phyloP scores from a whole-genome alignment of 1,284 basidiomycete species.

The Tremellales sp. region DNA sequence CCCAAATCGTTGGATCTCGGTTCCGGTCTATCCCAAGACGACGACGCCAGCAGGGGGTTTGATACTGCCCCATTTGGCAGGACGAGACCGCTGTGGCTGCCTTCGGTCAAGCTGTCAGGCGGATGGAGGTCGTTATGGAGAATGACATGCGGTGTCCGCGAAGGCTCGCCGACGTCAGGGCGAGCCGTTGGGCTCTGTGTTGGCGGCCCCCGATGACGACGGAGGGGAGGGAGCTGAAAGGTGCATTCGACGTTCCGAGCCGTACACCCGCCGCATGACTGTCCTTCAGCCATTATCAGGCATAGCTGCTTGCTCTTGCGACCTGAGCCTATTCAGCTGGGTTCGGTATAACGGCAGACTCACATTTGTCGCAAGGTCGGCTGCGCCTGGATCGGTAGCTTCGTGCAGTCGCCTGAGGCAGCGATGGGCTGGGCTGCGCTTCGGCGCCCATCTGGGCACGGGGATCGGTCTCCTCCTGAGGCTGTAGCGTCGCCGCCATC shows the following conservation, averaged over 20 bases:
- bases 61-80: too few species aligned
- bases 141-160: too few species aligned
- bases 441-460: background rate
- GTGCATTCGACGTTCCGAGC: constrained; percentile 23
- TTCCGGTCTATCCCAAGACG: too few species aligned
- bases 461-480: too few species aligned
- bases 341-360: background rate
- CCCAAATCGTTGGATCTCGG: too few species aligned
- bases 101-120: too few species aligned
- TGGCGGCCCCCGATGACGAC: constrained; percentile 18
- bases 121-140: too few species aligned
- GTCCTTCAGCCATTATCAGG: constrained; percentile 21
- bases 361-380: constrained; percentile 25
- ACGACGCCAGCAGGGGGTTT: too few species aligned
- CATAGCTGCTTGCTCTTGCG: constrained; percentile 29
- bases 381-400: constrained; percentile 12
- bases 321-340: constrained; percentile 10
- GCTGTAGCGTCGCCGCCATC: too few species aligned
- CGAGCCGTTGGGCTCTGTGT: background rate
- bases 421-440: background rate
- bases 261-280: constrained; percentile 25
- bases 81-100: too few species aligned
- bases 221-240: constrained; percentile 23
- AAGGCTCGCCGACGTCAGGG: background rate
- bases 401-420: too few species aligned